These are phyloP conservation scores for Theobroma cacao DNA, from an alignment of 345 rosid genomes.

Conservation along the genomic window DNA sequence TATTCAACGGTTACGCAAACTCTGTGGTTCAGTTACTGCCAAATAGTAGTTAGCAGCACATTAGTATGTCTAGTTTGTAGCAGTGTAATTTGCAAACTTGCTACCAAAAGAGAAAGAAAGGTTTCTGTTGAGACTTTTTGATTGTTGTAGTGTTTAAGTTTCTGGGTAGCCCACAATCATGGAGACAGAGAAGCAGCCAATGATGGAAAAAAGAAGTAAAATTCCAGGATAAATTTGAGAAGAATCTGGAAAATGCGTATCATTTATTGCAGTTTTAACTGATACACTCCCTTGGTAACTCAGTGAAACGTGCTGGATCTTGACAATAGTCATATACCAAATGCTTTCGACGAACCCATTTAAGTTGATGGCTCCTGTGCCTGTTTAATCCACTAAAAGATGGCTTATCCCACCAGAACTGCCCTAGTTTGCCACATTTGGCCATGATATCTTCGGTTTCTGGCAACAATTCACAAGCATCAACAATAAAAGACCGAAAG, in stretches of 20 bases:
- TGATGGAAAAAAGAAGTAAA: too few species aligned
- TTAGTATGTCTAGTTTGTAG: too few species aligned
- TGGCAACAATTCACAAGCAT: background rate
- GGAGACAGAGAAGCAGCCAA: background rate
- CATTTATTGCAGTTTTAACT: background rate
- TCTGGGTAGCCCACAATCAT: background rate
- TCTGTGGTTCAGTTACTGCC: too few species aligned
- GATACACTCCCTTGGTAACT: slow-evolving; percentile 12
- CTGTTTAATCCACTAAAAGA: background rate
- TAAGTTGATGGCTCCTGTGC: slow-evolving; percentile 5
- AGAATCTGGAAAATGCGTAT: background rate
- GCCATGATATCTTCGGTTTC: background rate
- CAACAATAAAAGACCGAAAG: background rate
- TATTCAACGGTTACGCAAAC: background rate
- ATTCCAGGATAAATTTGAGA: background rate
- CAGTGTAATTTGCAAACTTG: too few species aligned
- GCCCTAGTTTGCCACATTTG: background rate
- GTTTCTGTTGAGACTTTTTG: too few species aligned
- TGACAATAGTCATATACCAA: slow-evolving; percentile 8
- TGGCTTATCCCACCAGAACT: slow-evolving; percentile 15
- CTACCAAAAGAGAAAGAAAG: too few species aligned
- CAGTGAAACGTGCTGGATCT: background rate
- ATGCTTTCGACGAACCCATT: slow-evolving; percentile 11
- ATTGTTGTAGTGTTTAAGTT: background rate
- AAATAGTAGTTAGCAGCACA: too few species aligned